phyloP scores from a whole-genome alignment of 1,284 basidiomycete species.

The Blastosporella zonata region DNA sequence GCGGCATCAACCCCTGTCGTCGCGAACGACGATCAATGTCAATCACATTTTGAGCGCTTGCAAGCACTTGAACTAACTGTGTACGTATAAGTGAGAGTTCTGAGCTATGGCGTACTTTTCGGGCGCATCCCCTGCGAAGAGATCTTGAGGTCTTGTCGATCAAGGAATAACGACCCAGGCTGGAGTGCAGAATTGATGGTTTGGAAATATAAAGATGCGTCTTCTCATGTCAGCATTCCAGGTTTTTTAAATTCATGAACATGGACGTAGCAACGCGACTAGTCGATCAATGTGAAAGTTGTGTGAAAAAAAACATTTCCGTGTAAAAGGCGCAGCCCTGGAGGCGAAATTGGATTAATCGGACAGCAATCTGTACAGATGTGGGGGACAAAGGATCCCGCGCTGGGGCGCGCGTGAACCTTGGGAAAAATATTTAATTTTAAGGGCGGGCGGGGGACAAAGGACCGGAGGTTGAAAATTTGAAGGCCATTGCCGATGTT shows the following conservation, averaged over 20 bases:
- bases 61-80: background rate
- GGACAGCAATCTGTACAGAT: constrained; percentile 1
- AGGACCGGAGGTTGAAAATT: constrained; percentile 54
- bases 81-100: background rate
- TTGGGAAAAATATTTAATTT: constrained; percentile 28
- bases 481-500: constrained; percentile 49
- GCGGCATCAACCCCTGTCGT: constrained; percentile 20
- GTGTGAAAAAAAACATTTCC: background rate
- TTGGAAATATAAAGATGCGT: constrained; percentile 10
- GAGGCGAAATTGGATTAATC: constrained; percentile 1
- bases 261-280: constrained; percentile 9
- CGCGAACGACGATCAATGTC: constrained; percentile 15
- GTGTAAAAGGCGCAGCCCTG: background rate
- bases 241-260: background rate
- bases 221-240: constrained; percentile 8
- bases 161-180: too few species aligned
- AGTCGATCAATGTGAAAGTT: background rate
- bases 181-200: constrained; percentile 10
- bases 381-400: constrained; percentile 1
- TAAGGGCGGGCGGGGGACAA: constrained; percentile 35
- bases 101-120: background rate
- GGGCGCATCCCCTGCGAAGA: too few species aligned
- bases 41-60: background rate
- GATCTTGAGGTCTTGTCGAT: too few species aligned
- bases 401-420: background rate